A percentile compares a stretch with the other conserved stretches of the same genome.
phyloP scores from a whole-genome alignment of 495 filamentous ascomycete species.

The Aspergillus saccharolyticus region DNA sequence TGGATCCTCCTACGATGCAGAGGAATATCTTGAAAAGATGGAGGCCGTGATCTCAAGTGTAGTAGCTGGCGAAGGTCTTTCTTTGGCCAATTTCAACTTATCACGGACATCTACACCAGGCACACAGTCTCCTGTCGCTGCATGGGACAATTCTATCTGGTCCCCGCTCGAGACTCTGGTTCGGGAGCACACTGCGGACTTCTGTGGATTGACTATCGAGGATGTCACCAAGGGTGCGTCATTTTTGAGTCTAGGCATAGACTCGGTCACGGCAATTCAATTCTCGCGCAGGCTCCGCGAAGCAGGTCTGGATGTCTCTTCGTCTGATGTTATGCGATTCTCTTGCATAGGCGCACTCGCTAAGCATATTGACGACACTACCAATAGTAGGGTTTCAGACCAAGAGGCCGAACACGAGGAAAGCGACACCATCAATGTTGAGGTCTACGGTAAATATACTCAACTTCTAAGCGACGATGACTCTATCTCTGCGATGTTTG shows the following conservation, averaged over 20 bases:
- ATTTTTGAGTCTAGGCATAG: conserved; percentile 32
- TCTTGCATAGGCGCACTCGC: conserved; percentile 28
- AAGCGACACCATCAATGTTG: not conserved
- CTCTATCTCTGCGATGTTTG: conserved; percentile 65
- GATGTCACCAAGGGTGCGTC: conserved; percentile 26
- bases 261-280: conserved; percentile 34
- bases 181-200: conserved; percentile 15
- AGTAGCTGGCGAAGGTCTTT: conserved; percentile 20
- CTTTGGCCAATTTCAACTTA: conserved; percentile 20
- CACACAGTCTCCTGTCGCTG: not conserved
- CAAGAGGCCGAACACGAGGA: not conserved
- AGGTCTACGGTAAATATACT: conserved; percentile 11
- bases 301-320: conserved; percentile 22
- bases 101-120: conserved; percentile 3
- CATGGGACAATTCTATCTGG: conserved; percentile 24
- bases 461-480: conserved; percentile 34
- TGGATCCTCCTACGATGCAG: conserved; percentile 14
- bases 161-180: conserved; percentile 20
- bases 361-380: conserved; percentile 14
- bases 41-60: conserved; percentile 27
- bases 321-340: conserved; percentile 33
- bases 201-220: conserved; percentile 14
- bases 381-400: conserved; percentile 4
- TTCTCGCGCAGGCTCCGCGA: conserved; percentile 27
- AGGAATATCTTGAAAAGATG: conserved; percentile 29